phyloP scores from a whole-genome alignment of 108 stramenopile genomes.

The Halocafeteria seosinensis region DNA sequence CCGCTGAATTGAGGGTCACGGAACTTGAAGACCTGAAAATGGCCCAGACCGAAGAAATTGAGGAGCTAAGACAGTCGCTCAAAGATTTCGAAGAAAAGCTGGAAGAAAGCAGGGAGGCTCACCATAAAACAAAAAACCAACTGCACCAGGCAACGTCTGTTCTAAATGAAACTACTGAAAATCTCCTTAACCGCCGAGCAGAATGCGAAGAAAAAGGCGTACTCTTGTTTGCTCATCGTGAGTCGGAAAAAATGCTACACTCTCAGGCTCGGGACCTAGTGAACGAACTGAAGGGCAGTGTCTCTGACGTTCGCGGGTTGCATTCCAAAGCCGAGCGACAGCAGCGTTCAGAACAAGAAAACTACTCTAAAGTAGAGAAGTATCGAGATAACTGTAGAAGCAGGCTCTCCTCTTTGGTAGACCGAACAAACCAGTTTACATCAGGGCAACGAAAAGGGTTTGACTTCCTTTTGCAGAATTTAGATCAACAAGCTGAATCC shows the following conservation, averaged over 20 bases:
- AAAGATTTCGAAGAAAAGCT: conserved; percentile 2
- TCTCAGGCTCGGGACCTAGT: not conserved
- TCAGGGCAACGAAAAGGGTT: too few relatives aligned
- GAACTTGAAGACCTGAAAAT: not conserved
- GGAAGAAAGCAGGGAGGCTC: conserved; percentile 14
- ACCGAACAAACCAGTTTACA: too few relatives aligned
- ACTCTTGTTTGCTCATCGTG: conserved; percentile 6
- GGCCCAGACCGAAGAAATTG: conserved; percentile 12
- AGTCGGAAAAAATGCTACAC: not conserved
- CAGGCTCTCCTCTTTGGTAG: too few relatives aligned
- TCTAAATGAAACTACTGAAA: conserved; percentile 1
- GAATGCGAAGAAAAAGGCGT: conserved; percentile 5
- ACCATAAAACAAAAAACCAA: not conserved
- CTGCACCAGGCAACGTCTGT: not conserved
- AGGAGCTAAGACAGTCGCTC: conserved; percentile 8
- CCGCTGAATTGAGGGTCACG: not conserved
- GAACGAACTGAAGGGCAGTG: not conserved
- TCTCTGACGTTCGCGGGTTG: not conserved
- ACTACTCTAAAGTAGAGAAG: too few relatives aligned
- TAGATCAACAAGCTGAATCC: too few relatives aligned
- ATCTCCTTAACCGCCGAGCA: not conserved
- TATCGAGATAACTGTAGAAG: too few relatives aligned
- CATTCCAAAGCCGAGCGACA: conserved; percentile 11
- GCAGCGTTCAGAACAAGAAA: too few relatives aligned
- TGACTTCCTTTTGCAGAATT: too few relatives aligned